These are phyloP conservation scores for Flaveria linearis DNA, from an alignment of 129 eudicot species.

Conservation along the genomic window DNA sequence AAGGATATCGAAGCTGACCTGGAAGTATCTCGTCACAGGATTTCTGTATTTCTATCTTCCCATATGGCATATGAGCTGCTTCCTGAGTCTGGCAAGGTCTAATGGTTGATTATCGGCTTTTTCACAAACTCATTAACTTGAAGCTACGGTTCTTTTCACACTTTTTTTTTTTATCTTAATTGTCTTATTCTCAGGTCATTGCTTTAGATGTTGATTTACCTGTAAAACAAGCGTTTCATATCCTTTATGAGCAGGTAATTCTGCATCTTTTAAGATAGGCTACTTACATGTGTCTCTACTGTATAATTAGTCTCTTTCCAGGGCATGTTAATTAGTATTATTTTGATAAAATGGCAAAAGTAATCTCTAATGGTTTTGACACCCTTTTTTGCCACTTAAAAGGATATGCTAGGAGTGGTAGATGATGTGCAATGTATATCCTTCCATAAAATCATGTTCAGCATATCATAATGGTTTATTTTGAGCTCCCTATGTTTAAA, in stretches of 20 bases:
- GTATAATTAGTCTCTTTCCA: not conserved
- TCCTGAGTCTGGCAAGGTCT: conserved; percentile 94
- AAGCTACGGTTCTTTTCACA: not conserved
- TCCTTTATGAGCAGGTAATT: conserved; percentile 89
- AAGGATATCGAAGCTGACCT: conserved; percentile 66
- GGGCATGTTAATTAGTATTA: not conserved
- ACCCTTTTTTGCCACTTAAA: conserved; percentile 11
- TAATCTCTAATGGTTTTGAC: not conserved
- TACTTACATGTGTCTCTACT: not conserved
- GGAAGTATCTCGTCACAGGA: conserved; percentile 67
- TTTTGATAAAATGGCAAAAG: not conserved
- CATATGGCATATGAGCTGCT: conserved; percentile 83
- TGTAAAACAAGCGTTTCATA: conserved; percentile 95
- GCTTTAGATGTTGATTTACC: conserved; percentile 90
- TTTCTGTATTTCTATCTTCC: conserved; percentile 65
- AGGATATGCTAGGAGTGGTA: conserved; percentile 1
- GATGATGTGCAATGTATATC: conserved; percentile 2
- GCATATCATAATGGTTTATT: conserved; percentile 2
- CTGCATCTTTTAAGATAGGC: conserved; percentile 14
- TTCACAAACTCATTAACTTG: not conserved
- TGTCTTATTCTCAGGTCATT: conserved; percentile 55
- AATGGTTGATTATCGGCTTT: conserved; percentile 17
- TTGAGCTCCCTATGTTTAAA: not conserved
- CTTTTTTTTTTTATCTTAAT: not conserved
- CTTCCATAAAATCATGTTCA: conserved; percentile 4